These are phyloP conservation scores for Lachnellula arida DNA, from an alignment of 2,329 filamentous ascomycete species.

Conservation along the genomic window DNA sequence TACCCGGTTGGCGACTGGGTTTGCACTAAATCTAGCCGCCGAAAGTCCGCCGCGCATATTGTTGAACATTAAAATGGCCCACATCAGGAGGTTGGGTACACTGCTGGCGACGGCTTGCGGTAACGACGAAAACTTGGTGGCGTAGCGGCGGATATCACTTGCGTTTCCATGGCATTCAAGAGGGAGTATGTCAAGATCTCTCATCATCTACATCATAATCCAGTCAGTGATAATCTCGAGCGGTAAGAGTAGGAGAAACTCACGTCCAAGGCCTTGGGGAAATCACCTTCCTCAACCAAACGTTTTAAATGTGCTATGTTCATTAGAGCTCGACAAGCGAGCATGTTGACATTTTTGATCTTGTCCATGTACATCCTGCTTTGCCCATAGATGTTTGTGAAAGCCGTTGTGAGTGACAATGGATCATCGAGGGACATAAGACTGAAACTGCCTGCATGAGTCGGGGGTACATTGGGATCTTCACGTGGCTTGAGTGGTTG, in stretches of 20 bases:
- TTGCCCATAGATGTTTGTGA: conserved; percentile 56
- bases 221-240: conserved; percentile 2
- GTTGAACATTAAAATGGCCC: conserved; percentile 85
- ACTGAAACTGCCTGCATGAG: conserved; percentile 45
- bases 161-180: conserved; percentile 71
- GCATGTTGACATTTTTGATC: conserved; percentile 53
- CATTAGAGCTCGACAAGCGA: conserved; percentile 55
- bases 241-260: conserved; percentile 34
- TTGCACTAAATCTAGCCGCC: conserved; percentile 68
- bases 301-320: conserved; percentile 57
- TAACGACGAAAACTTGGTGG: conserved; percentile 74
- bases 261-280: conserved; percentile 60
- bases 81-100: conserved; percentile 86
- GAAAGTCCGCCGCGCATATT: conserved; percentile 69
- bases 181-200: conserved; percentile 72
- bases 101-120: conserved; percentile 81
- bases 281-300: conserved; percentile 53
- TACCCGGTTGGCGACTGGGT: conserved; percentile 57
- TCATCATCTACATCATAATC: conserved; percentile 55
- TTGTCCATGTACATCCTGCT: conserved; percentile 57
- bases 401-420: conserved; percentile 55
- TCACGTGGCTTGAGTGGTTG: conserved; percentile 45
- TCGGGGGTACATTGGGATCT: conserved; percentile 8
- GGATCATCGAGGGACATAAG: conserved; percentile 66
- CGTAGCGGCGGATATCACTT: conserved; percentile 70